Percentiles rank a stretch among this genome's conserved stretches.
phyloP scores from a whole-genome alignment of 306 rosid species.

The Herpetospermum pedunculosum region DNA sequence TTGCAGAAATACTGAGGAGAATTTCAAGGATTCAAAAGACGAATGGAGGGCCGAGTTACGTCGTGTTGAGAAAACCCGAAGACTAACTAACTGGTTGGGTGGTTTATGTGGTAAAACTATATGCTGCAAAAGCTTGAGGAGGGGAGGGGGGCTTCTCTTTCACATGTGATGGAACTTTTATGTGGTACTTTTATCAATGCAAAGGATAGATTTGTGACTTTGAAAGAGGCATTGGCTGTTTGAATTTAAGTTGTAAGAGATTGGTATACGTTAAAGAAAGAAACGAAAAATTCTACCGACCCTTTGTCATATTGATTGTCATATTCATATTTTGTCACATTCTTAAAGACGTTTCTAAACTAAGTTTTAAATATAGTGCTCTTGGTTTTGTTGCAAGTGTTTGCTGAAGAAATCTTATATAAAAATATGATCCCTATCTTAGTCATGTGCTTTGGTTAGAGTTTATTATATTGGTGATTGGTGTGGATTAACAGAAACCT shows the following conservation, averaged over 20 bases:
- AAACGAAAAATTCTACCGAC: not conserved
- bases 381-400: not conserved
- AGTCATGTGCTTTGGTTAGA: not conserved
- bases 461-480: not conserved
- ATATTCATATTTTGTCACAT: not conserved
- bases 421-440: not conserved
- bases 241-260: not conserved
- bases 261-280: not conserved
- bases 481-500: not conserved
- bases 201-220: not conserved
- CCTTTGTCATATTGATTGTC: not conserved
- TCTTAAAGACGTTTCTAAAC: not conserved
- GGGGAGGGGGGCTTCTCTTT: not conserved
- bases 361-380: not conserved
- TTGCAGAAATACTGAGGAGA: slow-evolving; percentile 76
- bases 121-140: not conserved
- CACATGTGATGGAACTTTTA: not conserved
- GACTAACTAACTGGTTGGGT: not conserved
- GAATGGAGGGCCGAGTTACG: slow-evolving; percentile 55
- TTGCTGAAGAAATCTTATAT: not conserved
- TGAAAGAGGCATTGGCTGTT: not conserved
- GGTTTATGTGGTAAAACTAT: not conserved
- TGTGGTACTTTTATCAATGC: not conserved
- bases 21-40: slow-evolving; percentile 84
- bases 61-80: slow-evolving; percentile 44